These are phyloP conservation scores for Colletotrichum abscissum DNA, from an alignment of 2,329 filamentous ascomycete genomes.

Conservation along the genomic window DNA sequence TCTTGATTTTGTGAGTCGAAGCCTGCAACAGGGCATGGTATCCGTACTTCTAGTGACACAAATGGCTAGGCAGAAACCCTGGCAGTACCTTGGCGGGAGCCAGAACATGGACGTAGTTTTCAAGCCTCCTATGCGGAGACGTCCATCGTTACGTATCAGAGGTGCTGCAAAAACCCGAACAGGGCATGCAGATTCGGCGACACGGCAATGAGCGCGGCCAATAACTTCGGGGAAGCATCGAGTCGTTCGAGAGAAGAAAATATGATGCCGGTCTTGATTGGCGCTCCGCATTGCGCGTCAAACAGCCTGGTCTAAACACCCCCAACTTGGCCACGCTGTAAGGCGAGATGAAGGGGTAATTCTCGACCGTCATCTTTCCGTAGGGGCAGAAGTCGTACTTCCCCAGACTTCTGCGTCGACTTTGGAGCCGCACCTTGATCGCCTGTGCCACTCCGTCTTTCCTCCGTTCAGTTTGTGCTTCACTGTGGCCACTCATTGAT, in stretches of 20 bases:
- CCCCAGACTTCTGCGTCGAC: not conserved
- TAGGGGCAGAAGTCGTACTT: not conserved
- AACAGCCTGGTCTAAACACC: not conserved
- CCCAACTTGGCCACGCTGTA: not conserved
- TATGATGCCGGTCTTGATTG: not conserved
- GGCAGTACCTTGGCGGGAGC: not conserved
- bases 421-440: conserved; percentile 1
- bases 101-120: not conserved
- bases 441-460: not conserved
- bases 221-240: not conserved
- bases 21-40: not conserved
- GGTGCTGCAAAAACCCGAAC: not conserved
- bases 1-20: not conserved
- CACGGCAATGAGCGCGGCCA: not conserved
- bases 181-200: not conserved
- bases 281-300: not conserved
- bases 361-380: not conserved
- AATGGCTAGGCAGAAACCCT: not conserved
- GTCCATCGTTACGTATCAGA: not conserved
- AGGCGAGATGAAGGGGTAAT: not conserved
- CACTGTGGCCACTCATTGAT: conserved; percentile 1
- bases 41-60: not conserved
- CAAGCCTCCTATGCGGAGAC: not conserved
- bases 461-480: not conserved
- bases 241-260: conserved; percentile 3